Conservation (phyloP, 352 stramenopile genomes). For the Vaucheria bursata region DNA sequence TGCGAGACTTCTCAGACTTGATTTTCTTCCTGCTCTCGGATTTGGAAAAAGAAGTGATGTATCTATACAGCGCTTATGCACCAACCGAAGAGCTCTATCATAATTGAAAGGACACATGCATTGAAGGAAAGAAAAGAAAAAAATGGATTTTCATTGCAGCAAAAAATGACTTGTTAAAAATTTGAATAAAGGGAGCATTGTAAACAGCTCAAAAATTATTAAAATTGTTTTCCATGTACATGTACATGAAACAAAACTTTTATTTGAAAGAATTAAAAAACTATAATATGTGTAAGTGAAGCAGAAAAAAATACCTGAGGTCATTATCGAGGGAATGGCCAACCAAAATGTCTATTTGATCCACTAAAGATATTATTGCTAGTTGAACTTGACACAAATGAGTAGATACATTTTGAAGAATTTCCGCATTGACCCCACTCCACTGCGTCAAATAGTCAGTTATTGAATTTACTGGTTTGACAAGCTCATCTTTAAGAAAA, state of each 20-base stretch:
- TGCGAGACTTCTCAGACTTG: constrained; percentile 35
- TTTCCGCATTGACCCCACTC: constrained; percentile 48
- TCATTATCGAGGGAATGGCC: constrained; percentile 53
- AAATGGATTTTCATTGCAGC: too few relatives aligned
- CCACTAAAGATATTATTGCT: constrained; percentile 37
- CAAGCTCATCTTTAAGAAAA: constrained; percentile 31
- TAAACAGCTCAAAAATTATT: too few relatives aligned
- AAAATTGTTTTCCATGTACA: too few relatives aligned
- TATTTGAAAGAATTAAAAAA: too few relatives aligned
- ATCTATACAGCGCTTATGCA: constrained; percentile 46
- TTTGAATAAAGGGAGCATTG: too few relatives aligned
- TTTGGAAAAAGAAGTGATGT: constrained; percentile 51
- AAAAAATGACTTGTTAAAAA: too few relatives aligned
- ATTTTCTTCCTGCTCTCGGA: constrained; percentile 26
- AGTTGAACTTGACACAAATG: constrained; percentile 47
- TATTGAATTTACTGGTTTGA: constrained; percentile 49
- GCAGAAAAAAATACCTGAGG: constrained; percentile 26
- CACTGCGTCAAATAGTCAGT: constrained; percentile 50
- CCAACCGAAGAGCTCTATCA: constrained; percentile 39
- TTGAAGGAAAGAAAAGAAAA: neutral
- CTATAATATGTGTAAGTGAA: too few relatives aligned
- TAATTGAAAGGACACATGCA: too few relatives aligned
- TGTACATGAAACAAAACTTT: too few relatives aligned
- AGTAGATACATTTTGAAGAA: constrained; percentile 38
- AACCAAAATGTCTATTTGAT: constrained; percentile 43